Conservation (phyloP, 176 grass and related monocot genomes). For the Aegilops tauschii region DNA sequence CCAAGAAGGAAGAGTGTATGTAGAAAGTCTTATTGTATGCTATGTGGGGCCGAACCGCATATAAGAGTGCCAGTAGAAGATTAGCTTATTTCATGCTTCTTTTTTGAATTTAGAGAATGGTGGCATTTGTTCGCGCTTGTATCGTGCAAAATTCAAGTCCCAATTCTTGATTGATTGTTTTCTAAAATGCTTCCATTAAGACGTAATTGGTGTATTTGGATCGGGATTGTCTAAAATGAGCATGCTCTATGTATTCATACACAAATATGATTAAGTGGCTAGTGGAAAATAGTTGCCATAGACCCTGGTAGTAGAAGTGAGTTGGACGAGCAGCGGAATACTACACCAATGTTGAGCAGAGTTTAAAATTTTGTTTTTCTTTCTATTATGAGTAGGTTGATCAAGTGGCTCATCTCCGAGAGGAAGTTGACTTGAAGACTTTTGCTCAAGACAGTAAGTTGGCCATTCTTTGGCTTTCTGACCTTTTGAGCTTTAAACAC, state of each 20-base stretch:
- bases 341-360: background rate
- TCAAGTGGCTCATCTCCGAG: constrained; percentile 67
- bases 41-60: background rate
- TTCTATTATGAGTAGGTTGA: constrained; percentile 53
- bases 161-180: background rate
- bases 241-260: background rate
- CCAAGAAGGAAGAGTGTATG: background rate
- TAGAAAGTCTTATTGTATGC: background rate
- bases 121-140: background rate
- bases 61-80: background rate
- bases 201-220: background rate
- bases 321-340: background rate
- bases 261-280: background rate
- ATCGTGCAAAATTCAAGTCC: background rate
- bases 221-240: constrained; percentile 1
- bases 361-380: constrained; percentile 20
- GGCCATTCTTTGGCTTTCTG: background rate
- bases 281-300: background rate
- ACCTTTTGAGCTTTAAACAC: background rate
- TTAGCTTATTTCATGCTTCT: background rate
- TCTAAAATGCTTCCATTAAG: background rate
- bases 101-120: background rate
- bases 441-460: constrained; percentile 65
- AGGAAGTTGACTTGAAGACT: constrained; percentile 80
- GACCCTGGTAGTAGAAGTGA: background rate